Percentiles rank a stretch among this genome's conserved stretches.
Conservation (phyloP, 495 filamentous ascomycete species). For the Niebla homalea region DNA sequence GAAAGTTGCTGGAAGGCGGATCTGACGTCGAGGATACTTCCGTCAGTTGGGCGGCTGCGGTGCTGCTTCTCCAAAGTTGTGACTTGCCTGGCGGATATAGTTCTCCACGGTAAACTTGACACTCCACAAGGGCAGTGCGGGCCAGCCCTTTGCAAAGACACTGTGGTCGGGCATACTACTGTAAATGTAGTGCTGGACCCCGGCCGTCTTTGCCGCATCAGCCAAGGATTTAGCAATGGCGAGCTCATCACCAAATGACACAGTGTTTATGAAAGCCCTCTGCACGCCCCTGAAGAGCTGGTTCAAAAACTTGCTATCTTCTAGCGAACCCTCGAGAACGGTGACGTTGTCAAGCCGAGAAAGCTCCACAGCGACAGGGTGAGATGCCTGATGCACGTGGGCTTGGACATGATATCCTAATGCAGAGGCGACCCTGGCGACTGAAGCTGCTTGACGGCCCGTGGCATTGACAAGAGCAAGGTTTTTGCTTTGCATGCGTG, state of each 20-base stretch:
- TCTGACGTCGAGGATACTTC: constrained; percentile 13
- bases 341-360: constrained; percentile 69
- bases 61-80: background rate
- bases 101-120: constrained; percentile 85
- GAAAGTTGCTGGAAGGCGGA: constrained; percentile 76
- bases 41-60: background rate
- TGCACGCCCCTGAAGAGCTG: constrained; percentile 71
- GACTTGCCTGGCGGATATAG: constrained; percentile 53
- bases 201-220: constrained; percentile 74
- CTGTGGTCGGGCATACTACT: constrained; percentile 95
- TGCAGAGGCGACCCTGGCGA: constrained; percentile 83
- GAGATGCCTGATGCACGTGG: constrained; percentile 70
- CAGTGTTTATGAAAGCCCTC: constrained; percentile 94
- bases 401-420: constrained; percentile 84
- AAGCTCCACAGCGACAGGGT: constrained; percentile 66
- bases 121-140: constrained; percentile 76
- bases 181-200: constrained; percentile 85
- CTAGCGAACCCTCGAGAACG: constrained; percentile 68
- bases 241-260: constrained; percentile 92
- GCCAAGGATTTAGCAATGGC: constrained; percentile 76
- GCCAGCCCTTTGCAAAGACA: constrained; percentile 56
- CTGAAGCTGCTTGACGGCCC: constrained; percentile 83
- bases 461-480: constrained; percentile 88
- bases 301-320: constrained; percentile 56
- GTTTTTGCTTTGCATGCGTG: constrained; percentile 50